Conservation (phyloP, 352 stramenopile species). For the Stramenopiles sp. region DNA sequence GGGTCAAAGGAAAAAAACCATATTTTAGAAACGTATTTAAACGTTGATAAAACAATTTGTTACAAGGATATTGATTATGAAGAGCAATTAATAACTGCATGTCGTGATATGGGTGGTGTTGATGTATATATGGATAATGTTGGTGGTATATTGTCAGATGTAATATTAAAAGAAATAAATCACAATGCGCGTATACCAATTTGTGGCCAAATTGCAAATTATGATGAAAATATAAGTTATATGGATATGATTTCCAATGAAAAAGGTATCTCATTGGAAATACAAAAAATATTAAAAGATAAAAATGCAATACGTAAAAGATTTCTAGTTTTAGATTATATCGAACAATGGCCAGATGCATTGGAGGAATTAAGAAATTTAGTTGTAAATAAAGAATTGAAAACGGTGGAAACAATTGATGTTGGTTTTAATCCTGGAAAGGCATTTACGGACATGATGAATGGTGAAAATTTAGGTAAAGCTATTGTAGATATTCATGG, state of each 20-base stretch:
- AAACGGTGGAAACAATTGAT: neutral
- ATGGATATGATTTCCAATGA: neutral
- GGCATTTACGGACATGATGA: neutral
- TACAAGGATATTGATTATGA: constrained; percentile 18
- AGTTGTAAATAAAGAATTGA: neutral
- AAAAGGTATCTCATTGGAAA: neutral
- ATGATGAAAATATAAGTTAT: neutral
- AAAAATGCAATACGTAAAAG: neutral
- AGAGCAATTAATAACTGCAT: constrained; percentile 10
- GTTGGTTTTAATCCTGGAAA: neutral
- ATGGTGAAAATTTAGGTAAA: neutral
- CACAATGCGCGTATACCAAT: constrained; percentile 20
- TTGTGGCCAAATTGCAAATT: constrained; percentile 18
- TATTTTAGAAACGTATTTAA: constrained; percentile 20
- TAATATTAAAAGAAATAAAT: constrained; percentile 23
- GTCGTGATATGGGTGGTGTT: constrained; percentile 21
- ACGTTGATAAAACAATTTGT: constrained; percentile 23
- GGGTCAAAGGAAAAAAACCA: constrained; percentile 22
- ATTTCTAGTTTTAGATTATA: neutral
- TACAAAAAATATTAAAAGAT: neutral
- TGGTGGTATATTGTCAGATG: constrained; percentile 24
- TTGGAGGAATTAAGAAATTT: neutral
- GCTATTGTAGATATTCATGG: neutral
- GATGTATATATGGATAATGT: constrained; percentile 33
- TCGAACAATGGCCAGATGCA: neutral